Base-by-base conservation (phyloP, 2,329 filamentous ascomycete genomes). In the Emydomyces testavorans region DNA sequence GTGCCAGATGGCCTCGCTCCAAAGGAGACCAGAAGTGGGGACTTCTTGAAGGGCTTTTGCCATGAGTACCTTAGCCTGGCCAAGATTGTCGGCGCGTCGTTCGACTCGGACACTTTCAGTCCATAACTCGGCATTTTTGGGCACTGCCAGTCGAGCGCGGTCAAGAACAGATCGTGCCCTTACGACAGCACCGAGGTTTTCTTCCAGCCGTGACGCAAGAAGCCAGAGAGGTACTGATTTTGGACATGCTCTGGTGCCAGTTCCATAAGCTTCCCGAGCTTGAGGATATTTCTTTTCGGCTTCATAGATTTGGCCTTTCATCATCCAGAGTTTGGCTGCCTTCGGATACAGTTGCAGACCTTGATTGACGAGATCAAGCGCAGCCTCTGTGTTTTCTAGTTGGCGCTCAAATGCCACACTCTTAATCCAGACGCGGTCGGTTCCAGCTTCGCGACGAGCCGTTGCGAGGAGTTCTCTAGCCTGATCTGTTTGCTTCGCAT, bases 281-380 rank as follows among this genome's bases (percentile, higher is more conserved):
- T 92, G 85, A 0, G 83, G 81, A 11, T 83, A 70, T 68, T 87
- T 88, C 57, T 78, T 81, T 39, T 88, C 76, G 36, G 81, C 77
- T 61, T 95, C 85, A 72, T 98, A 98, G 53, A 96, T 92, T 62
- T 98, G 92, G 0, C 93, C 92, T 68, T 98, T 98, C 72, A 94
- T 85, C 85, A 96, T 95, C 83, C 90, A 95, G 20, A 98, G 75
- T 67, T 96, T 96, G 45, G 86, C 76, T 10, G 83, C 79, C 37
- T 80, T 78, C 0, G 92, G 90, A 70, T 94, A 98, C 7, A 86
- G 76, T 55, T 89, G 82, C 29, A 98, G 71, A 1, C 83, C 92
- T 62, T 93, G 83, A 51, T 89, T 86, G 36, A 85, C 85, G 8
- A 98, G 79, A 58, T 93, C 85, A 11, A 98, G 75, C 0, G 92